Evolutionary conservation across 495 filamentous ascomycete genomes (phyloP).

Genomic region (Chaetomium cochliodes): DNA sequence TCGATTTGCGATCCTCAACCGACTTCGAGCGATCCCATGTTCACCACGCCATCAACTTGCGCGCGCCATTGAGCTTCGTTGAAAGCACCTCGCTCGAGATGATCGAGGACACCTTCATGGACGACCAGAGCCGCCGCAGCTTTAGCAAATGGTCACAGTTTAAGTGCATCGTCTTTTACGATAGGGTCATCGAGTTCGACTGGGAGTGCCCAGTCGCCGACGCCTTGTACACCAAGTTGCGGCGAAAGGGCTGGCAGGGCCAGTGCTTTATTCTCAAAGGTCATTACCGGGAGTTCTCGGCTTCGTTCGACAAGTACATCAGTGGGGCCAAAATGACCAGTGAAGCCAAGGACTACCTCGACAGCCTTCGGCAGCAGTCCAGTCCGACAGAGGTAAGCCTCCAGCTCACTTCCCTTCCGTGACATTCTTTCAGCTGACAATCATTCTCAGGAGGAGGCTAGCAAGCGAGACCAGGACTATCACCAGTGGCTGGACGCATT

Average conservation of each 20-base stretch:
- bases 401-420: background rate
- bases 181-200: constrained; percentile 44
- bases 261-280: constrained; percentile 51
- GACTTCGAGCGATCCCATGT: constrained; percentile 51
- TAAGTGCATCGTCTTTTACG: constrained; percentile 51
- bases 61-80: constrained; percentile 45
- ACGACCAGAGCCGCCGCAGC: constrained; percentile 44
- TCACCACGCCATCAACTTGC: constrained; percentile 48
- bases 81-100: constrained; percentile 45
- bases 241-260: constrained; percentile 44
- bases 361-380: constrained; percentile 37
- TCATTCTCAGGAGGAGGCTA: constrained; percentile 35
- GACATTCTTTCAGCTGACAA: constrained; percentile 14
- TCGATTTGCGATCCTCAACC: constrained; percentile 44
- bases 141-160: constrained; percentile 47
- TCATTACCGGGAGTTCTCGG: constrained; percentile 49
- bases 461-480: constrained; percentile 33
- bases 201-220: constrained; percentile 50
- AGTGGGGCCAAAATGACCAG: constrained; percentile 42
- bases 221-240: constrained; percentile 41
- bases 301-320: constrained; percentile 48
- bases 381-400: constrained; percentile 35
- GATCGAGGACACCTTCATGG: constrained; percentile 49
- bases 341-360: constrained; percentile 44
- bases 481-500: constrained; percentile 41